phyloP scores from a whole-genome alignment of 2,329 filamentous ascomycete species.

The Hortaea werneckii region DNA sequence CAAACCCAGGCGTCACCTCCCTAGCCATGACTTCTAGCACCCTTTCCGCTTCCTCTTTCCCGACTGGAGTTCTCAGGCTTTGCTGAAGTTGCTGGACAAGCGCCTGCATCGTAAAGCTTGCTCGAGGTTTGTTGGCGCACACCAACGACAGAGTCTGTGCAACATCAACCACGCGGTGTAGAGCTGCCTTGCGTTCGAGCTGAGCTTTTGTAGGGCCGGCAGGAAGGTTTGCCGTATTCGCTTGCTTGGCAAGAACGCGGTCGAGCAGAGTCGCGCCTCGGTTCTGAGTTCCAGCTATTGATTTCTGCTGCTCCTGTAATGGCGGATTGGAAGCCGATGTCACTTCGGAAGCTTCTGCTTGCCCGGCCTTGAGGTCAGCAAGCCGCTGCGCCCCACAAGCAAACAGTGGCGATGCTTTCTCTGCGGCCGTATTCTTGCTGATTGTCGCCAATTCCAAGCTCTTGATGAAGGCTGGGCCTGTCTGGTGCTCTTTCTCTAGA shows the following conservation, averaged over 20 bases:
- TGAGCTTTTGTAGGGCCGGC: conserved; percentile 32
- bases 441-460: conserved; percentile 48
- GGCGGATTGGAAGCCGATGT: background rate
- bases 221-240: conserved; percentile 27
- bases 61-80: conserved; percentile 37
- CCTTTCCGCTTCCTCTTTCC: conserved; percentile 33
- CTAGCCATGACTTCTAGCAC: conserved; percentile 33
- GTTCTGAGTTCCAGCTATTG: conserved; percentile 25
- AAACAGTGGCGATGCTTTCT: conserved; percentile 46
- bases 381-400: conserved; percentile 59
- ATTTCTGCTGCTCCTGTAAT: conserved; percentile 20
- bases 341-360: conserved; percentile 14
- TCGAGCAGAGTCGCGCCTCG: conserved; percentile 39
- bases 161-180: conserved; percentile 38
- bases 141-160: conserved; percentile 34
- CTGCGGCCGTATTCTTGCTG: conserved; percentile 39
- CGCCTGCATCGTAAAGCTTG: conserved; percentile 35
- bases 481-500: conserved; percentile 28
- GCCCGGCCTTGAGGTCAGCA: conserved; percentile 54
- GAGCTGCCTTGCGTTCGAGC: conserved; percentile 35
- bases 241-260: conserved; percentile 42
- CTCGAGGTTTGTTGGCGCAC: conserved; percentile 26
- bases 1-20: conserved; percentile 36
- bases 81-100: conserved; percentile 35
- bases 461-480: conserved; percentile 42